Conservation (phyloP, 306 rosid genomes). For the Cucumis sativus region DNA sequence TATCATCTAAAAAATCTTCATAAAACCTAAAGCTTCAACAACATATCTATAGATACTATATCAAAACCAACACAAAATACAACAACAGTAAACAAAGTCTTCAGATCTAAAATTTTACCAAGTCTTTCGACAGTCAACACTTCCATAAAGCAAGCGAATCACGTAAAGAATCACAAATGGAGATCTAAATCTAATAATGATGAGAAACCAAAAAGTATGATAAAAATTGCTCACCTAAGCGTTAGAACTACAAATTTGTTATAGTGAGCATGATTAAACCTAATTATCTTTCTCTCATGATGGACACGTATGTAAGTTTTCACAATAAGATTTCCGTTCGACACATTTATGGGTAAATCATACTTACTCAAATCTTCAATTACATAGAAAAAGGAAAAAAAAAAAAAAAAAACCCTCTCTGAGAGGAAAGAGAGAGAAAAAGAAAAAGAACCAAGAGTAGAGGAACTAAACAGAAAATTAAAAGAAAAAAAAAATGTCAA, state of each 20-base stretch:
- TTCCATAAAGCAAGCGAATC: neutral
- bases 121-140: neutral
- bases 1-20: neutral
- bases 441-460: too few species aligned
- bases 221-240: too few species aligned
- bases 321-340: neutral
- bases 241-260: too few species aligned
- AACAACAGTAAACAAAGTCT: neutral
- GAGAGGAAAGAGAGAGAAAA: too few species aligned
- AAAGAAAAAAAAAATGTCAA: neutral
- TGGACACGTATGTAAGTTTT: neutral
- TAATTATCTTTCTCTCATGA: neutral
- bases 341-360: neutral
- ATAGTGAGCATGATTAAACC: neutral
- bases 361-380: neutral
- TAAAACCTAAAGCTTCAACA: neutral
- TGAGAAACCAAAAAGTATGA: too few species aligned
- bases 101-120: neutral
- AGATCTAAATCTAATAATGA: too few species aligned
- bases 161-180: neutral
- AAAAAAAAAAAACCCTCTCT: neutral
- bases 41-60: neutral
- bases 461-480: too few species aligned
- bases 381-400: neutral
- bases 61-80: neutral